phyloP scores from a whole-genome alignment of 116 monocot species.

The Papilionanthe hybrid region DNA sequence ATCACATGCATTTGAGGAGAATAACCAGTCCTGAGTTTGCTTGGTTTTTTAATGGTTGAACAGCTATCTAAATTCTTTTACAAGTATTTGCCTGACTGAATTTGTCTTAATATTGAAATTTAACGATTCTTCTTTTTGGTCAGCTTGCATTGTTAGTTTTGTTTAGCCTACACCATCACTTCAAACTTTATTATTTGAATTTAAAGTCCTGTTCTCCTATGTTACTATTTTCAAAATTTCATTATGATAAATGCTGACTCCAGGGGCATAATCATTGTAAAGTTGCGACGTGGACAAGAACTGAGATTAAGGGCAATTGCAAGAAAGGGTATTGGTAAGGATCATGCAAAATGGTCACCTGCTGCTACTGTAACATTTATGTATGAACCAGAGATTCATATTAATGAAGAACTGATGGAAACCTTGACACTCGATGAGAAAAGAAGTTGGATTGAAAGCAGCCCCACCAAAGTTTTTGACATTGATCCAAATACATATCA shows the following conservation, averaged over 20 bases:
- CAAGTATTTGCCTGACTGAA: neutral
- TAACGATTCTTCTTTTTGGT: neutral
- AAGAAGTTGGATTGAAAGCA: conserved; percentile 70
- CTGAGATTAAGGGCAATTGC: conserved; percentile 91
- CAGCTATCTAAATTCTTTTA: neutral
- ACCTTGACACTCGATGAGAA: conserved; percentile 72
- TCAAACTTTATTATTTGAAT: neutral
- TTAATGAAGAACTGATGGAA: conserved; percentile 93
- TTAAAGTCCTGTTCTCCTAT: neutral
- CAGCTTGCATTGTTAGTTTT: conserved; percentile 2
- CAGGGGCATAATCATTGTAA: conserved; percentile 93
- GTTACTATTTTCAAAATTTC: neutral
- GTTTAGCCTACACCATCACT: neutral
- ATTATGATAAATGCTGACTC: conserved; percentile 9
- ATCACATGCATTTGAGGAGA: too few relatives aligned
- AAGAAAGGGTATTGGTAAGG: conserved; percentile 97
- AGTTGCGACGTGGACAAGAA: conserved; percentile 89
- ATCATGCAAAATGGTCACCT: conserved; percentile 97
- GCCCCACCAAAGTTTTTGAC: conserved; percentile 88
- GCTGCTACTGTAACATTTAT: conserved; percentile 95
- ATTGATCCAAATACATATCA: conserved; percentile 70
- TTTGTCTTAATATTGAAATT: neutral
- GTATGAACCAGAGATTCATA: conserved; percentile 95
- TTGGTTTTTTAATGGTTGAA: neutral
- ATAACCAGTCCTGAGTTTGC: neutral